Evolutionary conservation across 352 stramenopile species (phyloP), one percentile per base, ranked within the genome.

Genomic region (Globisporangium barbulae): DNA sequence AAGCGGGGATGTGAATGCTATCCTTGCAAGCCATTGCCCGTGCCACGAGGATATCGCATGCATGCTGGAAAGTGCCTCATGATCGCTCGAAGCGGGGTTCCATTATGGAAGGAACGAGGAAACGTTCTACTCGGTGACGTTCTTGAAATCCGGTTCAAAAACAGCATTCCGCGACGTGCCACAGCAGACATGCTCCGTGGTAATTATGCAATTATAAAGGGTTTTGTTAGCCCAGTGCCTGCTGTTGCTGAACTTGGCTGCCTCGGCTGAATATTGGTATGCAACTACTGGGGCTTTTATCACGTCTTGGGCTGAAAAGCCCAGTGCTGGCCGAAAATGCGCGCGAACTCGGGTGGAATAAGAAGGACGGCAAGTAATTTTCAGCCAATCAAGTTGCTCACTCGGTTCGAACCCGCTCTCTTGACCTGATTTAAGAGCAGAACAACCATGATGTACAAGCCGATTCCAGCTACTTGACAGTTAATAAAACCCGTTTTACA

Each of bases 41-140:
- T 28, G 25, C 25, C 25, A 28, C 25, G 25, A 28, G 25, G 25
- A 42, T 42, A 42, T 42, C 17, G 8, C 37, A 8, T 2, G 10
- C 37, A 42, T 17, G 37, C 37, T 15, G 8, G 25, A 28, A 28
- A 42, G 9, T 17, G 4, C 37, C 37, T 42, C 37, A 42, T 12
- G 10, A 0, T 42, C 37, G 10, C 37, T 15, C 9, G 37, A 13
- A 42, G 15, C 37, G 8, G 37, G 37, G 33, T 10, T 39, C 47
- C 47, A 54, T 54, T 54, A 37, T 21, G 25, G 25, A 54, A 53
- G 12, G 47, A 53, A 53, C 22, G 30, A 53, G 33, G 48, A 54
- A 37, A 54, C 13, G 19, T 37, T 54, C 31, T 54, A 19, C 25
- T 37, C 10, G 31, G 25, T 54, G 37, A 17, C 8, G 10, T 42